Percentiles rank a stretch among this genome's conserved stretches.
These are phyloP conservation scores for Echinosophora koreensis DNA, from an alignment of 306 rosid species.

Conservation along the genomic window DNA sequence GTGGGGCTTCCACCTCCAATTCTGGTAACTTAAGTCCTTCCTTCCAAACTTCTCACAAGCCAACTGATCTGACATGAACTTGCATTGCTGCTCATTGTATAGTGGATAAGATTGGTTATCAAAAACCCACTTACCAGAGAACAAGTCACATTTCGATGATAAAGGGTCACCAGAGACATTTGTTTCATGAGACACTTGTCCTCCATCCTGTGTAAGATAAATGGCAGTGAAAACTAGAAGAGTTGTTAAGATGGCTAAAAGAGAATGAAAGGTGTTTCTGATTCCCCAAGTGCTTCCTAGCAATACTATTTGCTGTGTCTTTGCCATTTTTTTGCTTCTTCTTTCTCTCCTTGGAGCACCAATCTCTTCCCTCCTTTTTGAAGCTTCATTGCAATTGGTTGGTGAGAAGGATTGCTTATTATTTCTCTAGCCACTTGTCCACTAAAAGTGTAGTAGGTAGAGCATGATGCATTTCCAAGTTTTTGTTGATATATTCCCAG, in stretches of 20 bases:
- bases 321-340: conserved; percentile 47
- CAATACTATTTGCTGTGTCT: conserved; percentile 46
- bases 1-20: conserved; percentile 86
- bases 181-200: conserved; percentile 31
- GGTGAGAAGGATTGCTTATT: conserved; percentile 54
- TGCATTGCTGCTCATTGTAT: conserved; percentile 69
- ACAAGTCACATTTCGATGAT: conserved; percentile 64
- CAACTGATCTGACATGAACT: conserved; percentile 85
- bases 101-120: conserved; percentile 79
- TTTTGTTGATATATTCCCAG: conserved; percentile 35
- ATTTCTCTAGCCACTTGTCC: conserved; percentile 52
- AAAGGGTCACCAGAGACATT: conserved; percentile 5
- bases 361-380: conserved; percentile 51
- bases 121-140: conserved; percentile 79
- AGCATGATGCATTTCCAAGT: conserved; percentile 46
- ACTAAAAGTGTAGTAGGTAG: conserved; percentile 51
- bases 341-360: conserved; percentile 9
- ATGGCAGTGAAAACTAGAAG: conserved; percentile 55
- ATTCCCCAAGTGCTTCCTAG: conserved; percentile 60
- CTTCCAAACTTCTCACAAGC: conserved; percentile 93
- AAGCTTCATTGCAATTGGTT: conserved; percentile 55
- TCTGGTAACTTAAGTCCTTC: conserved; percentile 68
- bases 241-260: conserved; percentile 67
- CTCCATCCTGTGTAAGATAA: conserved; percentile 60
- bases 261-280: conserved; percentile 65